Evolutionary conservation across 2,329 filamentous ascomycete species (phyloP), one percentile per base, ranked within the genome.

Genomic region (Nemania serpens): DNA sequence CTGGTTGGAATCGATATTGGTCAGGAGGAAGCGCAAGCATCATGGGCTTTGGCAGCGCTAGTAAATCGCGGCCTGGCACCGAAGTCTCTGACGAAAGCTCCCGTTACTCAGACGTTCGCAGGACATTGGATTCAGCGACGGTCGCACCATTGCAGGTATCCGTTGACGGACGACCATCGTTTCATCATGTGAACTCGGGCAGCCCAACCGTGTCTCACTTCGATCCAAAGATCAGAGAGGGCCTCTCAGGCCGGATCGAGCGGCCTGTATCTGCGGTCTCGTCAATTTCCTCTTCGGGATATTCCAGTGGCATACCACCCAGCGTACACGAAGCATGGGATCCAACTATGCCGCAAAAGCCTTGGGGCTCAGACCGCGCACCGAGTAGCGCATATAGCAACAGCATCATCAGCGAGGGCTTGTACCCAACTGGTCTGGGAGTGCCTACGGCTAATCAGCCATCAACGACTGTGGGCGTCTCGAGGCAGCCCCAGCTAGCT

Each of bases 1-100:
- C 88, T 3, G 88, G 88, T 49, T 92, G 89, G 89, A 91, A 91
- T 74, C 80, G 85, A 55, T 92, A 91, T 75, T 92, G 90, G 84
- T 90, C 88, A 13, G 88, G 88, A 52, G 89, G 89, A 55, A 90
- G 88, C 66, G 84, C 87, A 58, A 88, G 88, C 69, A 83, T 89
- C 22, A 78, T 90, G 7, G 87, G 86, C 13, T 84, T 87, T 54
- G 76, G 72, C 51, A 75, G 75, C 56, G 72, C 73, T 54, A 74
- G 70, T 37, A 77, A 66, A 73, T 72, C 65, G 71, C 77, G 37
- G 78, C 81, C 70, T 74, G 82, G 64, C 36, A 88, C 84, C 0
- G 77, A 80, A n/a, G 78, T 72, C 18, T 87, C 82, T 3, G 84
- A 86, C 36, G 74, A 75, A 51, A 83, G 84, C 71, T 87, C 85